Evolutionary conservation across 1,284 basidiomycete species (phyloP).

Genomic region (Bjerkandera adusta): DNA sequence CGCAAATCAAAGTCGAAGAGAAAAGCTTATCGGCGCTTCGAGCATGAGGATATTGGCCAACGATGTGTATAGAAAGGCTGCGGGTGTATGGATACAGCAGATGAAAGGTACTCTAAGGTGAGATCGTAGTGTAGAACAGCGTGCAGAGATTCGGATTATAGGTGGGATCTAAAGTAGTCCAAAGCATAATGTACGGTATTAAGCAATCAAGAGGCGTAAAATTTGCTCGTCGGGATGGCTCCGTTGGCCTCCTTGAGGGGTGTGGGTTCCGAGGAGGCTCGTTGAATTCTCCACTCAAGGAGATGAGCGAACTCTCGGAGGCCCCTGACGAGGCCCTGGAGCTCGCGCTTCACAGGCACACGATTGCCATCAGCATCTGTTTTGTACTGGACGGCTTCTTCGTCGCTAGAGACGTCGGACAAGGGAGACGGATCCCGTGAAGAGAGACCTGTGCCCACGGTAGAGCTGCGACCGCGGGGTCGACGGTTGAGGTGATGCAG

Average conservation of each 20-base stretch:
- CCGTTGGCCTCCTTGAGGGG: not conserved
- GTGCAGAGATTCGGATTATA: not conserved
- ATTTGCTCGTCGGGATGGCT: not conserved
- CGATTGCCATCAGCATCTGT: conserved; percentile 13
- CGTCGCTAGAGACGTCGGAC: conserved; percentile 23
- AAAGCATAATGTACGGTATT: not conserved
- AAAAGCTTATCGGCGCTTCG: not conserved
- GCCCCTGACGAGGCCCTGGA: conserved; percentile 27
- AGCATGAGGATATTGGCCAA: too few species aligned
- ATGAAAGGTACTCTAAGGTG: too few species aligned
- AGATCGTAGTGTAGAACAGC: too few species aligned
- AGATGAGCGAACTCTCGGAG: conserved; percentile 33
- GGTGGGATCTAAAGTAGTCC: not conserved
- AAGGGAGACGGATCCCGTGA: conserved; percentile 13
- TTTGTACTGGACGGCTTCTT: conserved; percentile 9
- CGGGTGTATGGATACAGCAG: too few species aligned
- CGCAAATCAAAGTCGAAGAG: not conserved
- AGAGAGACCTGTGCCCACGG: conserved; percentile 9
- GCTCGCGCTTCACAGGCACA: conserved; percentile 23
- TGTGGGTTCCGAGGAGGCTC: conserved; percentile 14
- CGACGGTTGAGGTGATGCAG: conserved; percentile 3
- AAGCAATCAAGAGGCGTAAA: too few species aligned
- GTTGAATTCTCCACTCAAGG: conserved; percentile 34
- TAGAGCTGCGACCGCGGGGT: conserved; percentile 5
- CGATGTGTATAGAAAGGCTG: too few species aligned